Evolutionary conservation across 2,329 filamentous ascomycete species (phyloP), one percentile per base, ranked within the genome.

Genomic region (Tolypocladium ovalisporum): DNA sequence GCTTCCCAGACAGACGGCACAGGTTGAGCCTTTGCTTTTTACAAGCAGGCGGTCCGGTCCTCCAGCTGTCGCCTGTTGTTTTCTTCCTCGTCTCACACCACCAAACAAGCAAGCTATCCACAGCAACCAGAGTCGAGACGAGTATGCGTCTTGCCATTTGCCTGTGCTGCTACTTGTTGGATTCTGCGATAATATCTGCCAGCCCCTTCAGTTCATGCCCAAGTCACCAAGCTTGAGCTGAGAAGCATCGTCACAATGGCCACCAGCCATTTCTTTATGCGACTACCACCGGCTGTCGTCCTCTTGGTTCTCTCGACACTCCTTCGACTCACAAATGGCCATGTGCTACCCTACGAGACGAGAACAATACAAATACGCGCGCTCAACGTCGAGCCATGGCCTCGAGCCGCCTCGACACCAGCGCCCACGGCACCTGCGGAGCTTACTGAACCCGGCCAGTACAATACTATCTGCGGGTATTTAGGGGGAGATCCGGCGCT

Each of bases 401-500:
- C 76, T 36, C 42, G 57, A 27, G 58, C 62, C 47, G 49, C 47
- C 37, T 55, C 76, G 1, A 79, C 79, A 13, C 70, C 72, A 3
- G 67, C 72, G 19, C 76, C 77, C 13, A 58, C 66, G 5, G 64
- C 69, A 54, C 69, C 70, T 47, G 66, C 64, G 44, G 68, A 71
- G 42, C 68, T 76, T 7, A 64, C 27, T 10, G 40, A 66, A 29
- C 73, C 72, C 52, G 74, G 76, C 42, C 73, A 78, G 59, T 65
- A 71, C 55, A 81, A 82, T 67, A 84, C 81, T 19, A 66, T 85
- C 57, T 84, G 82, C 62, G 82, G 82, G 47, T 85, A 77, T 67
- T 74, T 85, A 63, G 77, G 76, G 59, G 81, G 80, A 27, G 67
- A 83, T 61, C 67, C 75, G 1, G 68, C 69, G 29, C 68, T 83